Evolutionary conservation across 345 rosid species (phyloP), one percentile per base, ranked within the genome.

Genomic region (Eucalyptus paniculata): DNA sequence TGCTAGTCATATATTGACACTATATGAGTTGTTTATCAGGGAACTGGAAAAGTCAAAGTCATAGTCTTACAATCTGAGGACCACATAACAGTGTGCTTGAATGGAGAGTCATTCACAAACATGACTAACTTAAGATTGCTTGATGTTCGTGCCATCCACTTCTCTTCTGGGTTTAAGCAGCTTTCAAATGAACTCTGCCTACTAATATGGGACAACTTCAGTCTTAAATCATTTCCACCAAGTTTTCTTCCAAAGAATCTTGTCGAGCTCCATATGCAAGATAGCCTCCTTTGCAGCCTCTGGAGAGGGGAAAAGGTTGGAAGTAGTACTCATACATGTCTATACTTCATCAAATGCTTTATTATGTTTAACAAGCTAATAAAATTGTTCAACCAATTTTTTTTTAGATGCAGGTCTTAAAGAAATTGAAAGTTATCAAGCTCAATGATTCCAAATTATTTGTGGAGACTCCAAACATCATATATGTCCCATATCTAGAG

Each of bases 11-110:
- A 12, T 8, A 67, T 32, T 17, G 40, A 8, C 80, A 32, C 18
- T 0, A 10, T 32, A 5, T 28, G 23, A 67, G 12, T n/a, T 67
- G 77, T 32, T 8, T 67, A 17, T 67, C 3, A 67, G 40, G 80
- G 80, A 67, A 67, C 40, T 0, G 1, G 12, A 67, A 32, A 67
- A 32, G 23, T 67, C 12, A 16, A 67, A 67, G 6, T 0, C 80
- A 67, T 67, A 15, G 80, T 0, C 80, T 67, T 16, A 23, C 11
- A 1, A 67, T 16, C 12, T 16, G 42, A 6, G 34, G 40, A 16
- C 12, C 4, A 5, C 5, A 67, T 23, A 32, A n/a, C 3, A 65
- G 2, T 7, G 19, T 0, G 21, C 5, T n/a, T n/a, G 77, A n/a
- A 67, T 32, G 19, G 19, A 67, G 24, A 53, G 56, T 7, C 56